Evolutionary conservation across 345 rosid species (phyloP).

Genomic region (Linum trigynum): DNA sequence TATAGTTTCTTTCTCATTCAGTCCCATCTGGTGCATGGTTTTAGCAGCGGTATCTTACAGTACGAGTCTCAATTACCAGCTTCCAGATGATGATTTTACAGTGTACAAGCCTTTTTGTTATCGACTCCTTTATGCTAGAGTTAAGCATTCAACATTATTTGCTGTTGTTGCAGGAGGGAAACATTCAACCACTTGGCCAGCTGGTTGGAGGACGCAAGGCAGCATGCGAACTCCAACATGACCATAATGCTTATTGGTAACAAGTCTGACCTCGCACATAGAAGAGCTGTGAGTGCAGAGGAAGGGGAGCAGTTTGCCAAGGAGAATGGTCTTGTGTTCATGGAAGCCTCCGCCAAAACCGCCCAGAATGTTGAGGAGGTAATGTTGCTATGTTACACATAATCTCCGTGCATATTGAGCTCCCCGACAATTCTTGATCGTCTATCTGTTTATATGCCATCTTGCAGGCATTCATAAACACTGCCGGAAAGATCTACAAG

Average conservation of each 20-base stretch:
- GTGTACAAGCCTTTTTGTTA: too few relatives aligned
- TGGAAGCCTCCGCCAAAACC: constrained; percentile 98
- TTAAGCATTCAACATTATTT: too few relatives aligned
- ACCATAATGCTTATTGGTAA: constrained; percentile 83
- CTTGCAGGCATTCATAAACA: constrained; percentile 71
- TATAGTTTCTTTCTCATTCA: background rate
- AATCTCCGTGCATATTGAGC: background rate
- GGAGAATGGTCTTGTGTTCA: constrained; percentile 77
- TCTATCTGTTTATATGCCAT: background rate
- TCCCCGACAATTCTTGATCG: background rate
- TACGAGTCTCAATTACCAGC: too few relatives aligned
- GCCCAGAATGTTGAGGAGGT: constrained; percentile 98
- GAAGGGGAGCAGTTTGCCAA: constrained; percentile 98
- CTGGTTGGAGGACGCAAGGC: constrained; percentile 98
- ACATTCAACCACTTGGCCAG: constrained; percentile 94
- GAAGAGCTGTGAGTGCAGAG: constrained; percentile 92
- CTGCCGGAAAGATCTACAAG: constrained; percentile 86
- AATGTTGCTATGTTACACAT: background rate
- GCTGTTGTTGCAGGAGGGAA: constrained; percentile 58
- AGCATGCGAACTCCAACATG: constrained; percentile 98
- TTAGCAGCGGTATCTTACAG: too few relatives aligned
- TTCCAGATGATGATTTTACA: background rate
- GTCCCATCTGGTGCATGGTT: background rate
- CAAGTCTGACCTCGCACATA: constrained; percentile 80
- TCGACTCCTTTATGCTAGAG: too few relatives aligned